Evolutionary conservation across 352 stramenopile genomes (phyloP), one percentile per base, ranked within the genome.

Genomic region (Globisporangium iwayamae): DNA sequence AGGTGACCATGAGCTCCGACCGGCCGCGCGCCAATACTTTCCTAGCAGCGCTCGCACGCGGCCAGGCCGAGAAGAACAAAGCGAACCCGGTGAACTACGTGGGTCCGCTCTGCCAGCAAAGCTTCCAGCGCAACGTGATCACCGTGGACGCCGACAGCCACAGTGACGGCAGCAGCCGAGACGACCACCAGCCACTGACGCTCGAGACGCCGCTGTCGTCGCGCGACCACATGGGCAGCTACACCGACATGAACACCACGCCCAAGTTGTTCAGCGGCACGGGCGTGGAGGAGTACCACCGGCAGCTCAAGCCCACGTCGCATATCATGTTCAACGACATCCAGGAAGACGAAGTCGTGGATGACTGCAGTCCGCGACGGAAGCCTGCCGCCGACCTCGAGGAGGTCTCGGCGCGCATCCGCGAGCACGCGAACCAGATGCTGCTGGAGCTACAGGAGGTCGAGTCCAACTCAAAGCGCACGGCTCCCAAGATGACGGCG

Each of bases 291-390:
- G 34, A 56, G 25, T 34, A 54, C 20, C 45, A 50, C 28, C 38
- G 48, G 43, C 60, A 53, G 4, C 47, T 68, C 28, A 69, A 69
- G 34, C 61, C 65, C 25, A 68, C 48, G 34, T 63, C 65, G 16
- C 65, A 68, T 60, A 63, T 65, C 51, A 65, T 78, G 70, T 87
- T 87, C 57, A 87, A 87, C 63, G 72, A 87, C 62, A 87, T 87
- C 20, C 74, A 74, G 60, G 78, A 87, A 65, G 78, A 87, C 51
- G 78, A 83, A 34, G 69, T 81, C 43, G 28, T 60, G 3, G 65
- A 68, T 30, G 60, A 68, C 36, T 25, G 32, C 5, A 51, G 45
- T 52, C 25, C 51, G 30, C 36, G 41, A 39, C 67, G 55, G 36
- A 50, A 38, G 28, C 67, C 28, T 16, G 60, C 53, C 38, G 63